These are phyloP conservation scores for Sicyos baderoa DNA, from an alignment of 306 rosid species.

Conservation along the genomic window DNA sequence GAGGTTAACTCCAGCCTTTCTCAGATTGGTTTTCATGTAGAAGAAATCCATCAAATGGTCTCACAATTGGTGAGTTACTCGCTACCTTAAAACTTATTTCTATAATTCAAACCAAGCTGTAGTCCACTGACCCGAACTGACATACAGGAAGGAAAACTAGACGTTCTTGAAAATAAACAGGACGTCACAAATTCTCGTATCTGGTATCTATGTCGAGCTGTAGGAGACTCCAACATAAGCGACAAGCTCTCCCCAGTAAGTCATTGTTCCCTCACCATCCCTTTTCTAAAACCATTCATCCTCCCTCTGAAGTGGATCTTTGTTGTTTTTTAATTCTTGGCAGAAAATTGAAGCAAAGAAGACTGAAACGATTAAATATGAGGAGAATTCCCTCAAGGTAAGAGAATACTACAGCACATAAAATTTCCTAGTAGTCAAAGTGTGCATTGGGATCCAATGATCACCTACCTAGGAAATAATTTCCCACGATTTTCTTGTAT, in stretches of 20 bases:
- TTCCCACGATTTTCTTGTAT: too few relatives aligned
- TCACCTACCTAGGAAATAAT: too few relatives aligned
- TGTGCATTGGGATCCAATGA: too few relatives aligned
- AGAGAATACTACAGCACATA: not conserved
- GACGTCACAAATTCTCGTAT: slow-evolving; percentile 40
- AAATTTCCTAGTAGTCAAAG: too few relatives aligned
- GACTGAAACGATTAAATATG: slow-evolving; percentile 25
- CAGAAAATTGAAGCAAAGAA: slow-evolving; percentile 32
- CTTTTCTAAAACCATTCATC: not conserved
- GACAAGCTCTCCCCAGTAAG: slow-evolving; percentile 32
- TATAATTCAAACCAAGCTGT: not conserved
- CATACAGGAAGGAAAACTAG: slow-evolving; percentile 40
- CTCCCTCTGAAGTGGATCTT: slow-evolving; percentile 6
- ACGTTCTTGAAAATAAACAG: slow-evolving; percentile 47
- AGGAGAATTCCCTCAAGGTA: slow-evolving; percentile 42
- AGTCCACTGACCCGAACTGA: slow-evolving; percentile 17
- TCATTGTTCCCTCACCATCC: not conserved
- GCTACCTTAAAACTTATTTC: not conserved
- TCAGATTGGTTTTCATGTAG: slow-evolving; percentile 55
- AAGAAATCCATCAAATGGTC: slow-evolving; percentile 35
- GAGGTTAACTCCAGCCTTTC: slow-evolving; percentile 64
- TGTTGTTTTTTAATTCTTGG: not conserved
- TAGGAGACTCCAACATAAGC: slow-evolving; percentile 30
- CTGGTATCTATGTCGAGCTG: slow-evolving; percentile 43
- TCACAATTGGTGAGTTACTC: slow-evolving; percentile 40